phyloP scores from a whole-genome alignment of 306 rosid genomes.

The Ochetophila trinervis region DNA sequence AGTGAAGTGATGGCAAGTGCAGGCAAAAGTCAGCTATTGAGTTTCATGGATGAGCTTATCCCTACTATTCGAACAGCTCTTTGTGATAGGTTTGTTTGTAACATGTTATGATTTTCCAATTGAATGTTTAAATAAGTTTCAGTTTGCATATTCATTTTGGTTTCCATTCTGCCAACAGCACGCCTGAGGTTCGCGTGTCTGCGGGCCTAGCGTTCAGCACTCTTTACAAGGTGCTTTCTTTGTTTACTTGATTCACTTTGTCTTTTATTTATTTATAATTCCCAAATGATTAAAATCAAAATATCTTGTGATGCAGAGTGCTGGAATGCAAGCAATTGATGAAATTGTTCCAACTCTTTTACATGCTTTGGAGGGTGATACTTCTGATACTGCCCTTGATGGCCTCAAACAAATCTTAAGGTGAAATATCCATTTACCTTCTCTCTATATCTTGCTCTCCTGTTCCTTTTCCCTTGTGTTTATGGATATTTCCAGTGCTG shows the following conservation, averaged over 20 bases:
- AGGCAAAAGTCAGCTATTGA: slow-evolving; percentile 84
- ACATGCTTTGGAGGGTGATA: slow-evolving; percentile 90
- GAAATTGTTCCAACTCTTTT: slow-evolving; percentile 95
- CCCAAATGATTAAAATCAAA: slow-evolving; percentile 1
- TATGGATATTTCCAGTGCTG: slow-evolving; percentile 11
- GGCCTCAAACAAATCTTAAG: slow-evolving; percentile 98
- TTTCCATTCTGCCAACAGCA: slow-evolving; percentile 43
- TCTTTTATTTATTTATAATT: neutral
- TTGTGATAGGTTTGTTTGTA: slow-evolving; percentile 70
- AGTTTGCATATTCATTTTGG: neutral
- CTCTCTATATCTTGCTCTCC: neutral
- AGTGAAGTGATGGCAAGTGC: slow-evolving; percentile 99
- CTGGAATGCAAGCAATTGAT: slow-evolving; percentile 98
- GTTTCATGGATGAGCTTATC: slow-evolving; percentile 93
- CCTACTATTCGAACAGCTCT: slow-evolving; percentile 93
- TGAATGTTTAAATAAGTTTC: neutral
- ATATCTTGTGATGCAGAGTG: slow-evolving; percentile 53
- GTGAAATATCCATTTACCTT: slow-evolving; percentile 28
- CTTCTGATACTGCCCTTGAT: slow-evolving; percentile 94
- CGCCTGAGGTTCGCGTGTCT: slow-evolving; percentile 85
- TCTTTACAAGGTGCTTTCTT: slow-evolving; percentile 68
- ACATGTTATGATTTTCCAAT: slow-evolving; percentile 13
- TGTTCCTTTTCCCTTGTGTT: neutral
- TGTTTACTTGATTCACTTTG: neutral
- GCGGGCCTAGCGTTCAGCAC: slow-evolving; percentile 97